Base-by-base conservation (phyloP, 108 stramenopile species). In the Nitzschia sp. region DNA sequence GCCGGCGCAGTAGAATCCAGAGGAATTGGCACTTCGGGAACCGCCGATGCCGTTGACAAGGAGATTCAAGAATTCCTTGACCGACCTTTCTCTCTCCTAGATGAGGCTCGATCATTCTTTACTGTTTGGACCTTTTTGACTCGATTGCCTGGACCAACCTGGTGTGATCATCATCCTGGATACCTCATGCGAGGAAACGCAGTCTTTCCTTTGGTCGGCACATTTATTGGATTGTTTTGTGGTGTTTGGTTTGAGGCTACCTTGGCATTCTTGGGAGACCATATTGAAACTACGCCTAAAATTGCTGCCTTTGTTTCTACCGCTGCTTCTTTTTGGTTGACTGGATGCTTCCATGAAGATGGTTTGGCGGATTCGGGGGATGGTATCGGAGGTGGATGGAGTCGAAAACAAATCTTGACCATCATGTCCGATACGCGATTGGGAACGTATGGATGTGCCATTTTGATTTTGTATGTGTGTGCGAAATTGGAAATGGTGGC, bases 291-390 rank as follows among this genome's bases (percentile, higher is more conserved):
- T 6, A 53, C 81, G 1, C 11, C 73, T 20, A 51, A 62, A 1
- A 67, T 78, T 24, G 61, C 86, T 9, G 79, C 80, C 6, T 53
- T 67, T 10, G 26, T 84, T 5, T 25, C 66, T n/a, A 61, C 67
- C 22, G 70, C 63, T 14, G 53, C 82, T 42, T 43, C 62, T 50
- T 51, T 84, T 39, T 76, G 61, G 41, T 25, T 86, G 0, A 93
- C 87, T 21, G 88, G 88, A 7, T 89, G 85, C 61, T 88, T 93
- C 46, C 91, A 90, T 53, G 91, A 93, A 63, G 91, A 93, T 76
- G 91, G 91, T 44, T 63, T 92, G 44, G 81, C 85, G 0, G 90
- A 92, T 63, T 71, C 72, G 11, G 70, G 76, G 3, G 88, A 89
- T 65, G 71, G 85, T 10, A 73, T 86, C 1, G 91, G 91, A 8